These are phyloP conservation scores for Fusarium chaquense DNA, from an alignment of 2,329 filamentous ascomycete genomes.

Conservation along the genomic window DNA sequence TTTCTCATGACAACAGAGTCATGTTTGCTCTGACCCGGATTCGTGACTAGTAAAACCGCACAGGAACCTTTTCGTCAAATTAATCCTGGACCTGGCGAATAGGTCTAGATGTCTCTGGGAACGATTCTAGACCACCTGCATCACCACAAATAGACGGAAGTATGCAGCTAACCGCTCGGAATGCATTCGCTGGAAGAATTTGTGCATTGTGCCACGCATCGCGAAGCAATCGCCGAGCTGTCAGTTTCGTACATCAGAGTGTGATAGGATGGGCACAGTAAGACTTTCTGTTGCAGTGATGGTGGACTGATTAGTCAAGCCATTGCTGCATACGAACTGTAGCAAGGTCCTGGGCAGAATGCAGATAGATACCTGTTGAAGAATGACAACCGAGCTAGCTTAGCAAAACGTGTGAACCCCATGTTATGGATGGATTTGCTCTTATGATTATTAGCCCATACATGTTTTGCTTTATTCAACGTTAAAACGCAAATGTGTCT, in stretches of 20 bases:
- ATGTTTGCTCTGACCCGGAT: no score
- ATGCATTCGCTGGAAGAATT: constrained; percentile 5
- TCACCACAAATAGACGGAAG: constrained; percentile 22
- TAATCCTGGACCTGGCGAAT: background rate
- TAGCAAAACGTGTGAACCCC: background rate
- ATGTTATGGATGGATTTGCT: constrained; percentile 4
- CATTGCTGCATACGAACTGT: background rate
- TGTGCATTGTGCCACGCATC: background rate
- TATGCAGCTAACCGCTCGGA: constrained; percentile 21
- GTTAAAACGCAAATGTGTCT: constrained; percentile 25
- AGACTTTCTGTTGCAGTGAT: background rate
- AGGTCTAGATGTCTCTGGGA: constrained; percentile 33
- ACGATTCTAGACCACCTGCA: constrained; percentile 19
- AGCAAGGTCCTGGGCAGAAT: background rate
- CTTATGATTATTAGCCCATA: constrained; percentile 4
- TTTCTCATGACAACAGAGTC: no score
- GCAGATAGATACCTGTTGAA: background rate
- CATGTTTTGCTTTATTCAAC: constrained; percentile 19
- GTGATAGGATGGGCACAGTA: constrained; percentile 4
- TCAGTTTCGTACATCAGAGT: constrained; percentile 2
- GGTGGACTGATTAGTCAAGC: background rate
- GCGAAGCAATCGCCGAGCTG: constrained; percentile 17
- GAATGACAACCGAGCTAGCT: background rate
- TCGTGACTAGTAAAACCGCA: background rate
- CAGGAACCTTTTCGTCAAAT: background rate